Evolutionary conservation across 164 flowering plant genomes (phyloP).

Genomic region (Nymphaea thermarum): DNA sequence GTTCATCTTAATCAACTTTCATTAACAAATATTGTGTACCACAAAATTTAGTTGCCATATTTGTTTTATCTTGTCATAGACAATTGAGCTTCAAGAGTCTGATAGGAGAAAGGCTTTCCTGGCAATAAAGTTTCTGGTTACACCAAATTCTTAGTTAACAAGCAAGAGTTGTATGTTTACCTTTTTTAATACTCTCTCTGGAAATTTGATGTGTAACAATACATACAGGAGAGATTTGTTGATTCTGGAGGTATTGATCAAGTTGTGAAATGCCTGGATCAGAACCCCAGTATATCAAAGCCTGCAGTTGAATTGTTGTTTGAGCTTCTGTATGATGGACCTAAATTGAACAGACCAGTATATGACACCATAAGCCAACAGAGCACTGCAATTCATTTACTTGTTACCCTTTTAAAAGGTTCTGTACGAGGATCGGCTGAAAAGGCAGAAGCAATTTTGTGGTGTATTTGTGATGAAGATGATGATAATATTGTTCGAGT

Average conservation of each 20-base stretch:
- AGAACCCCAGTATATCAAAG: constrained; percentile 29
- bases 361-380: constrained; percentile 34
- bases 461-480: constrained; percentile 39
- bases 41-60: too few species aligned
- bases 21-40: too few species aligned
- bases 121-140: too few species aligned
- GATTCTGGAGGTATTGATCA: constrained; percentile 42
- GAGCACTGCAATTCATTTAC: constrained; percentile 29
- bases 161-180: too few species aligned
- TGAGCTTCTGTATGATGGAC: constrained; percentile 47
- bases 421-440: constrained; percentile 31
- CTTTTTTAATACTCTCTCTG: too few species aligned
- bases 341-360: constrained; percentile 36
- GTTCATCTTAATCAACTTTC: too few species aligned
- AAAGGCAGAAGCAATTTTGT: constrained; percentile 40
- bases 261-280: constrained; percentile 38
- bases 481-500: constrained; percentile 36
- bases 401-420: constrained; percentile 36
- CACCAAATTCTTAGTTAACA: too few species aligned
- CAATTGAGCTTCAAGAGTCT: too few species aligned
- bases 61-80: too few species aligned
- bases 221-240: constrained; percentile 36
- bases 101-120: too few species aligned
- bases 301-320: constrained; percentile 47
- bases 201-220: background rate